Evolutionary conservation across 2,329 filamentous ascomycete species (phyloP).

Genomic region (Tolypocladium inflatum): DNA sequence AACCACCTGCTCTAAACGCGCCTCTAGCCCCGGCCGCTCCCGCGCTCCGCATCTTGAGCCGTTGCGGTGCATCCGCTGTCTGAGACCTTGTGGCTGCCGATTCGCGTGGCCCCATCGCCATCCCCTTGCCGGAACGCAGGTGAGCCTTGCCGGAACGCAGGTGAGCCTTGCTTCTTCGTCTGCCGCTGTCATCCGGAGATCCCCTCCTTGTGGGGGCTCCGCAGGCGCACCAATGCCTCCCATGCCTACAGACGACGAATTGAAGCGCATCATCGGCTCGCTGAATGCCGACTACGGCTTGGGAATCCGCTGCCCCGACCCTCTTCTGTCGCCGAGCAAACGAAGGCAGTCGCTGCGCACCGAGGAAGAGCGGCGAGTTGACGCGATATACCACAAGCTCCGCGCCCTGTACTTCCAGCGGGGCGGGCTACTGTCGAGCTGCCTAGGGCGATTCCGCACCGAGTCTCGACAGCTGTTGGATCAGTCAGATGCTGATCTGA

Average conservation of each 20-base stretch:
- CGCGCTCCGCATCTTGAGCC: background rate
- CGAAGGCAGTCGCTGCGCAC: slow-evolving; percentile 8
- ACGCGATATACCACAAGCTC: slow-evolving; percentile 13
- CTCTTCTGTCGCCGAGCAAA: slow-evolving; percentile 15
- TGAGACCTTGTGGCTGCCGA: background rate
- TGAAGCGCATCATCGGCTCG: slow-evolving; percentile 13
- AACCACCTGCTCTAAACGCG: background rate
- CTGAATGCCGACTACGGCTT: slow-evolving; percentile 17
- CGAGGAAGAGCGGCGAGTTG: slow-evolving; percentile 12
- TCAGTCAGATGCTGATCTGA: background rate
- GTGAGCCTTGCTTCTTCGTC: background rate
- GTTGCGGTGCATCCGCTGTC: background rate
- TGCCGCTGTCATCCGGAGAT: background rate
- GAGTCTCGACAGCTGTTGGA: slow-evolving; percentile 2
- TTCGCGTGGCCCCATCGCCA: background rate
- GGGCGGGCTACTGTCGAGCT: slow-evolving; percentile 8
- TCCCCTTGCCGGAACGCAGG: background rate
- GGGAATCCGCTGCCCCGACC: slow-evolving; percentile 12
- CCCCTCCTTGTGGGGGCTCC: background rate
- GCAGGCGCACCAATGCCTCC: background rate
- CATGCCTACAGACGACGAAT: slow-evolving; percentile 1
- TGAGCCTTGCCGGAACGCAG: background rate
- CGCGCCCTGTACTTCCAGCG: slow-evolving; percentile 11
- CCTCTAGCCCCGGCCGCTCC: background rate
- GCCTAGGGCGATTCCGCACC: slow-evolving; percentile 12